Evolutionary conservation across 768 basidiomycete genomes (phyloP), one percentile per base, ranked within the genome.

Genomic region (Trametes cubensis): DNA sequence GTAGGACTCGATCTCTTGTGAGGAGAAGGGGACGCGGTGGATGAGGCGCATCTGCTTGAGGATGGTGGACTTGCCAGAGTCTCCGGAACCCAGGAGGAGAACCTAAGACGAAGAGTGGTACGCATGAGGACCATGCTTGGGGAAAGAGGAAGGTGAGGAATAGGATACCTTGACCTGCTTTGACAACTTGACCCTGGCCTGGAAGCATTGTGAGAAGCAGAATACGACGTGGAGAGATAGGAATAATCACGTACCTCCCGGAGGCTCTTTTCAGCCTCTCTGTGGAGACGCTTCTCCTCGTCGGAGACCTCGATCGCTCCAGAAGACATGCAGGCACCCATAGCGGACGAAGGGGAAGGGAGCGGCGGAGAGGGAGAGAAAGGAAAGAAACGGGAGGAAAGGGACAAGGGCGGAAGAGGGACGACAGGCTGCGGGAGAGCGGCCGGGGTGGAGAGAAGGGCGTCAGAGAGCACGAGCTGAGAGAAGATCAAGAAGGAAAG

Each of bases 31-130:
- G 1, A 93, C 79, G 61, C 86, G 84, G 76, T 98, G 95, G 52
- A 99, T 97, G 41, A 97, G 80, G 41, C 95, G 88, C 95, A 98
- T 98, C 89, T 98, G 95, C 90, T 94, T 95, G 73, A 95, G 82
- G 70, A 97, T 83, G 10, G 95, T 97, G 6, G 90, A 92, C 76
- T 97, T 98, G 23, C 95, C 95, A 34, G 89, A 92, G 72, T 96
- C 95, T 28, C 95, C 95, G 45, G 95, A 95, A 45, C 95, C 95
- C 41, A 98, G 81, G 25, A 98, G 81, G 52, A 98, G 80, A 17
- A 97, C 88, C 89, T 95, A 47, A 26, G 3, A 23, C 28, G 25
- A 47, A 23, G 25, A 7, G n/a, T n/a, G 39, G 17, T 17, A 28
- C 13, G 48, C 14, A 49, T 53, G 39, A 52, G 55, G 46, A 55